Evolutionary conservation across 805 yeast genomes (phyloP).

Genomic region (Candida dendrica): DNA sequence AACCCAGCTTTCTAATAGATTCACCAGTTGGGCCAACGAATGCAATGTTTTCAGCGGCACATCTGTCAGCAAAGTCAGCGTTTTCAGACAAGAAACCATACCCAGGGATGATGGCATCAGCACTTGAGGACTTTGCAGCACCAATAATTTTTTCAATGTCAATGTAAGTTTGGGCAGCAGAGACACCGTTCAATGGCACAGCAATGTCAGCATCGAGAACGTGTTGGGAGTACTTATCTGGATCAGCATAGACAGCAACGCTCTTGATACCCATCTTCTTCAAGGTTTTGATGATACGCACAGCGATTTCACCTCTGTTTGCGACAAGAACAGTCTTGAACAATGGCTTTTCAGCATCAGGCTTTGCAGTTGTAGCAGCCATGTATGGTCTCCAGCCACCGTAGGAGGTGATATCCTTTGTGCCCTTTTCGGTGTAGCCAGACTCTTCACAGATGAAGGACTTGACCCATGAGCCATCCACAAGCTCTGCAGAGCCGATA

Average conservation of each 20-base stretch:
- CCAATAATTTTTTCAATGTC: constrained; percentile 75
- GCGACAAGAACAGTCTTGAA: constrained; percentile 87
- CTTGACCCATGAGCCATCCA: constrained; percentile 76
- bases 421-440: constrained; percentile 68
- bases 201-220: constrained; percentile 78
- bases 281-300: constrained; percentile 82
- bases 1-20: constrained; percentile 83
- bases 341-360: constrained; percentile 40
- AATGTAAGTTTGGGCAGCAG: constrained; percentile 89
- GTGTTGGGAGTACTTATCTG: constrained; percentile 84
- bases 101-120: constrained; percentile 97
- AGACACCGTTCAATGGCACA: constrained; percentile 67
- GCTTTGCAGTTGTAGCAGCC: constrained; percentile 23
- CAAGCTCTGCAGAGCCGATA: constrained; percentile 85
- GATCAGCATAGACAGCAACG: constrained; percentile 86
- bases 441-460: constrained; percentile 92
- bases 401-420: constrained; percentile 72
- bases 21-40: constrained; percentile 97
- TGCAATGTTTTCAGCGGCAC: constrained; percentile 73
- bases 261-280: constrained; percentile 72
- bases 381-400: constrained; percentile 85
- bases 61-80: constrained; percentile 90
- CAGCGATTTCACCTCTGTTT: constrained; percentile 97
- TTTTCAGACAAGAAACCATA: constrained; percentile 95
- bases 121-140: constrained; percentile 77